phyloP scores from a whole-genome alignment of 2,329 filamentous ascomycete species.

The Trichoderma asperellum region DNA sequence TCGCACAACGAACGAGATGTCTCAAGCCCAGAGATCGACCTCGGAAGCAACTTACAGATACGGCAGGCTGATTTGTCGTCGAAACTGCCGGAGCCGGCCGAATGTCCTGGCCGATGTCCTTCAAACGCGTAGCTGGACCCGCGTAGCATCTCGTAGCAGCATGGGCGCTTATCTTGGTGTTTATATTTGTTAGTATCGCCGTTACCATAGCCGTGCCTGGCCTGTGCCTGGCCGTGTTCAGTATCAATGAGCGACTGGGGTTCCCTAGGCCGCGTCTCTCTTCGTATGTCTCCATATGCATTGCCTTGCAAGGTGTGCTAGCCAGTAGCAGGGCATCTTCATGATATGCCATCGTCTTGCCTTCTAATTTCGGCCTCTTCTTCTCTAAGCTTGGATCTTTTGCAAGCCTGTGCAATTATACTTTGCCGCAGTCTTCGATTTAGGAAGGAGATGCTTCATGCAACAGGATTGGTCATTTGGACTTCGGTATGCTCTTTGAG shows the following conservation, averaged over 20 bases:
- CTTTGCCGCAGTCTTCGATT: neutral
- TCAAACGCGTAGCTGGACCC: neutral
- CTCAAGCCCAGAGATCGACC: neutral
- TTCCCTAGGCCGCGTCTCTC: neutral
- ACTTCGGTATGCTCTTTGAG: constrained; percentile 1
- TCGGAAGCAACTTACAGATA: constrained; percentile 25
- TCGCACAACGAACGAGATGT: neutral
- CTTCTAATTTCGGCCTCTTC: constrained; percentile 21
- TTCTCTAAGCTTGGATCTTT: constrained; percentile 21
- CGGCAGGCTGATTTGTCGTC: constrained; percentile 19
- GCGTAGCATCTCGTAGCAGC: neutral
- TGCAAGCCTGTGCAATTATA: neutral
- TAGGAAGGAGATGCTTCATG: constrained; percentile 25
- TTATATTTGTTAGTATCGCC: neutral
- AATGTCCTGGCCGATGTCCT: neutral
- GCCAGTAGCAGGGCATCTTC: neutral
- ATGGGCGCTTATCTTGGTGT: neutral
- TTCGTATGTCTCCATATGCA: neutral
- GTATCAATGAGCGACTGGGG: neutral
- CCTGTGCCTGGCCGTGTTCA: neutral
- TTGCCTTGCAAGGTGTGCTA: neutral
- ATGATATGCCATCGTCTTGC: neutral
- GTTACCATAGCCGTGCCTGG: neutral
- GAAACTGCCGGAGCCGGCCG: constrained; percentile 25
- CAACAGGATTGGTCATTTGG: neutral